These are phyloP conservation scores for Tuber aestivum DNA, from an alignment of 495 filamentous ascomycete genomes.

Conservation along the genomic window DNA sequence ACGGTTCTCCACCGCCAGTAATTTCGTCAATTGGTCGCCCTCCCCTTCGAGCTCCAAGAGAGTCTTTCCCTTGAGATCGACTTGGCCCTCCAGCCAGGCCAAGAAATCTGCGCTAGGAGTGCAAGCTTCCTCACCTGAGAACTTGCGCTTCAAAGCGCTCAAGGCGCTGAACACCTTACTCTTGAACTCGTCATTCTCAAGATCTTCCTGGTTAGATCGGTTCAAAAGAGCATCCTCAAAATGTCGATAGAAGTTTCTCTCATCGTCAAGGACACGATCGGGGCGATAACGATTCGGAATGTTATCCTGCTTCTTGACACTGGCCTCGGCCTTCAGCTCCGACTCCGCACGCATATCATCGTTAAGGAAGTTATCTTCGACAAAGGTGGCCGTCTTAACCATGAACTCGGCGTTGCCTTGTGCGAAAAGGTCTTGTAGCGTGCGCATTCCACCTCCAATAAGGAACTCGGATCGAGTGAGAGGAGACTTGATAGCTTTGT, in stretches of 20 bases:
- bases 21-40: slow-evolving; percentile 33
- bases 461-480: slow-evolving; percentile 35
- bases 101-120: slow-evolving; percentile 25
- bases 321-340: background rate
- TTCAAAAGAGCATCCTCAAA: slow-evolving; percentile 32
- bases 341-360: slow-evolving; percentile 52
- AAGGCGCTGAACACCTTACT: slow-evolving; percentile 34
- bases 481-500: slow-evolving; percentile 33
- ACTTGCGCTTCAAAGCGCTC: slow-evolving; percentile 30
- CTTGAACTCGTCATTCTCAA: slow-evolving; percentile 23
- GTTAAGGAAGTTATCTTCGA: slow-evolving; percentile 58
- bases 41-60: slow-evolving; percentile 45
- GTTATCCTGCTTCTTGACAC: slow-evolving; percentile 26
- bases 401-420: slow-evolving; percentile 47
- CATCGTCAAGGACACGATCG: slow-evolving; percentile 21
- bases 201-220: slow-evolving; percentile 6
- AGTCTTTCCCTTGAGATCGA: slow-evolving; percentile 24
- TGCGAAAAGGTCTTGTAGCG: slow-evolving; percentile 52
- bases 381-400: slow-evolving; percentile 49
- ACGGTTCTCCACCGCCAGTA: slow-evolving; percentile 28
- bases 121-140: slow-evolving; percentile 25
- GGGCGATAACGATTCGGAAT: slow-evolving; percentile 24
- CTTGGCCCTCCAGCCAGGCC: slow-evolving; percentile 18
- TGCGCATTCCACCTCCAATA: slow-evolving; percentile 32
- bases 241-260: slow-evolving; percentile 28